A percentile compares a stretch with the other conserved stretches of the same genome.
These are phyloP conservation scores for Dactylonectria macrodidyma DNA, from an alignment of 2,329 filamentous ascomycete species.

Conservation along the genomic window DNA sequence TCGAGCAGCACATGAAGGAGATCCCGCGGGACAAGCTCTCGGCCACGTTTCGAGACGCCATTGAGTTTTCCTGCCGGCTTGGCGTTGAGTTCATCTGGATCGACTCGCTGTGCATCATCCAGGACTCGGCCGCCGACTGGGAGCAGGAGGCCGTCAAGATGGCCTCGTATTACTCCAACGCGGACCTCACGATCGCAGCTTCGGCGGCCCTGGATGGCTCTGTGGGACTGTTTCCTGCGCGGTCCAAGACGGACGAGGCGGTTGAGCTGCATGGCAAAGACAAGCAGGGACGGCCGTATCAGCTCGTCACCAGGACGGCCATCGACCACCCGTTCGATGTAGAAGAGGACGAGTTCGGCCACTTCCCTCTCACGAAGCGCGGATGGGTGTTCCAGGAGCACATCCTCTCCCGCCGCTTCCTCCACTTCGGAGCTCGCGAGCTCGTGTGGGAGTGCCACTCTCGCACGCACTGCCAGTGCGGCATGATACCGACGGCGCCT, in stretches of 20 bases:
- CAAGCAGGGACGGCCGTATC: slow-evolving; percentile 11
- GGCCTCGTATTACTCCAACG: slow-evolving; percentile 37
- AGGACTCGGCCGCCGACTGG: slow-evolving; percentile 40
- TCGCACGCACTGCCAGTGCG: slow-evolving; percentile 35
- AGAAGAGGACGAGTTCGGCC: slow-evolving; percentile 15
- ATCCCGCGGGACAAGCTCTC: slow-evolving; percentile 34
- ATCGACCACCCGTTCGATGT: slow-evolving; percentile 34
- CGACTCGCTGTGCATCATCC: slow-evolving; percentile 41
- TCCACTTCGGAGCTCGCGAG: slow-evolving; percentile 36
- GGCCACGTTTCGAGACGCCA: slow-evolving; percentile 32
- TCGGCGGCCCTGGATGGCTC: slow-evolving; percentile 30
- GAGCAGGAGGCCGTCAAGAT: slow-evolving; percentile 38
- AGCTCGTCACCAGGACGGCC: slow-evolving; percentile 26
- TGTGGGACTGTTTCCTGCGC: slow-evolving; percentile 25
- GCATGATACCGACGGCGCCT: slow-evolving; percentile 16
- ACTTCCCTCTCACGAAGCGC: slow-evolving; percentile 31
- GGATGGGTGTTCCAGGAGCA: slow-evolving; percentile 40
- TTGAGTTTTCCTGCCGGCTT: slow-evolving; percentile 27
- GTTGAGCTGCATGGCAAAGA: slow-evolving; percentile 27
- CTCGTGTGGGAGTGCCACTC: slow-evolving; percentile 38
- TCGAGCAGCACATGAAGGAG: slow-evolving; percentile 14
- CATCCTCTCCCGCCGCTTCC: slow-evolving; percentile 33
- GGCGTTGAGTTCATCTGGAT: slow-evolving; percentile 41
- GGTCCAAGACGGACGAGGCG: slow-evolving; percentile 13
- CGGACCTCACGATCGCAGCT: slow-evolving; percentile 36